A percentile compares a stretch with the other conserved stretches of the same genome.
Evolutionary conservation across 495 filamentous ascomycete genomes (phyloP).

Genomic region (Neurospora sp.): DNA sequence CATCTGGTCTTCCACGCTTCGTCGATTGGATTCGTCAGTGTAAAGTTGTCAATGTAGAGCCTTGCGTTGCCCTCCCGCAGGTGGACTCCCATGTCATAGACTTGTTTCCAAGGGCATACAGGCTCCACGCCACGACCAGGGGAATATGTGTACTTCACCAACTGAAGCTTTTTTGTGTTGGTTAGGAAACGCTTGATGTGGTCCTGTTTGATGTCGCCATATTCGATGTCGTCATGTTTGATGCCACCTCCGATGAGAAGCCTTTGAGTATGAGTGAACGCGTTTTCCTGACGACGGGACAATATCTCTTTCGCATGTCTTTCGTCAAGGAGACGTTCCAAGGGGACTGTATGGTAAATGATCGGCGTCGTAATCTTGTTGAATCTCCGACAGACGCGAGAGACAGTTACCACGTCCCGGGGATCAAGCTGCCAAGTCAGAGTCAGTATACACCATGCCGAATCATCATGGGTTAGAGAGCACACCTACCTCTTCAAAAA

Average conservation of each 20-base stretch:
- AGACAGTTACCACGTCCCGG: not conserved
- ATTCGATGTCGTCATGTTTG: not conserved
- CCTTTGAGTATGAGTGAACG: conserved; percentile 17
- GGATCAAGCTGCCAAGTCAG: not conserved
- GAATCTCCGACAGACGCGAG: conserved; percentile 9
- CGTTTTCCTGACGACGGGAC: conserved; percentile 6
- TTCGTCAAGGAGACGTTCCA: conserved; percentile 14
- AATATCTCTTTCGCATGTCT: conserved; percentile 6
- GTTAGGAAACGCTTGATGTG: not conserved
- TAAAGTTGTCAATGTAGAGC: not conserved
- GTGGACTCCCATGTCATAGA: not conserved
- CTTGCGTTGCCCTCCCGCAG: not conserved
- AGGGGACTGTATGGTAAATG: conserved; percentile 12
- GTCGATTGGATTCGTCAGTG: not conserved
- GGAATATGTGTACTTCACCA: not conserved
- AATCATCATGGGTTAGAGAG: not conserved
- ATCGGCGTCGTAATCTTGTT: conserved; percentile 18
- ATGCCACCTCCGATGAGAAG: conserved; percentile 2
- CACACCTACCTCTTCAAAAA: conserved; percentile 17
- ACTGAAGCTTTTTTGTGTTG: not conserved
- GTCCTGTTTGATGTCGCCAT: not conserved
- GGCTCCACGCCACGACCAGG: not conserved
- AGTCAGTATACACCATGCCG: not conserved
- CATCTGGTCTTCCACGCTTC: not conserved
- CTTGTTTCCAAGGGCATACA: not conserved